Percentiles rank a stretch among this genome's conserved stretches.
These are phyloP conservation scores for Stipa capillata DNA, from an alignment of 176 grass and related monocot genomes.

Conservation along the genomic window DNA sequence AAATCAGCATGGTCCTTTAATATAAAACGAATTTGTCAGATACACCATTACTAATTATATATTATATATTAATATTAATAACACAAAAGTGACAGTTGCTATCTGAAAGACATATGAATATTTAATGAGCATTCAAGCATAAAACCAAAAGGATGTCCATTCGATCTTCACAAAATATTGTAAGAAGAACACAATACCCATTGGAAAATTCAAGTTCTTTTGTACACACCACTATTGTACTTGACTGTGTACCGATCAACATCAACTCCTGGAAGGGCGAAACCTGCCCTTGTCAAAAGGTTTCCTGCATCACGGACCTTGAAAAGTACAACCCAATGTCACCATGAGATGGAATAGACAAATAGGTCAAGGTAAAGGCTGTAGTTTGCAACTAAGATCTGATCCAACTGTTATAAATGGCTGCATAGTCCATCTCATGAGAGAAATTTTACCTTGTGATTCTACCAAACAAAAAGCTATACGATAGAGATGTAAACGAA, in stretches of 20 bases:
- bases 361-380: background rate
- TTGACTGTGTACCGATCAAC: constrained; percentile 83
- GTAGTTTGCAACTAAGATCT: background rate
- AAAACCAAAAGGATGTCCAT: background rate
- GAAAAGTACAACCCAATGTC: constrained; percentile 15
- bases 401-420: background rate
- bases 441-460: background rate
- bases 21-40: background rate
- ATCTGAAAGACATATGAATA: background rate
- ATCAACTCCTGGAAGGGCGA: constrained; percentile 87
- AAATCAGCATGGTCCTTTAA: background rate
- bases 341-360: background rate
- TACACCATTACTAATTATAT: background rate
- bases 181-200: background rate
- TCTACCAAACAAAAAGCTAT: background rate
- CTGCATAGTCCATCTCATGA: background rate
- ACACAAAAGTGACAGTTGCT: background rate
- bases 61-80: too few relatives aligned
- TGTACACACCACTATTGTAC: constrained; percentile 73
- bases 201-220: background rate
- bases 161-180: background rate
- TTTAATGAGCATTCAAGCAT: background rate
- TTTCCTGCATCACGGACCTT: constrained; percentile 96
- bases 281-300: constrained; percentile 85
- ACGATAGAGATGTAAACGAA: background rate